phyloP scores from a whole-genome alignment of 495 filamentous ascomycete genomes.

The Penicillium maclennaniae region DNA sequence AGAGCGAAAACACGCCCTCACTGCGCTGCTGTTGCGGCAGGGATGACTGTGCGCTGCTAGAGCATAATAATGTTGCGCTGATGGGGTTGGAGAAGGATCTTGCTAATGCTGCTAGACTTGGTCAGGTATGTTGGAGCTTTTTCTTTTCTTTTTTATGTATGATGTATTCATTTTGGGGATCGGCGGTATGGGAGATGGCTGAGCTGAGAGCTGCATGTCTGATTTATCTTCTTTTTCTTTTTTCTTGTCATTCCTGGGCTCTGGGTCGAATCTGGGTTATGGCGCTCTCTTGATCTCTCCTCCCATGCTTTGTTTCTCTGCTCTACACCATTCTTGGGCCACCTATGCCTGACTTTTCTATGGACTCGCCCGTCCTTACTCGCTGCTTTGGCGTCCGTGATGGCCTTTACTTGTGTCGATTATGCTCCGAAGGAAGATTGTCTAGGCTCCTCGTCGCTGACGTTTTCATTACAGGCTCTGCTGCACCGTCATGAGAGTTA shows the following conservation, averaged over 20 bases:
- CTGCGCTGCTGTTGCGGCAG: constrained; percentile 80
- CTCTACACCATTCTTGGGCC: not conserved
- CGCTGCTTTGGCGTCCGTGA: constrained; percentile 38
- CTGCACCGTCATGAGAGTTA: constrained; percentile 89
- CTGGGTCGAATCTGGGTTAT: not conserved
- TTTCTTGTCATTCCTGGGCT: constrained; percentile 17
- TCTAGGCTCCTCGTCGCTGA: constrained; percentile 52
- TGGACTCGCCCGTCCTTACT: constrained; percentile 27
- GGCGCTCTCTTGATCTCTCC: not conserved
- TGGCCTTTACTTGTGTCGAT: constrained; percentile 26
- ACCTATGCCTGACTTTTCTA: not conserved
- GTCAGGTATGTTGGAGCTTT: constrained; percentile 63
- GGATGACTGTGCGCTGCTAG: constrained; percentile 71
- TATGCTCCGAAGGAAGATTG: constrained; percentile 15
- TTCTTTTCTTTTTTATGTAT: constrained; percentile 6
- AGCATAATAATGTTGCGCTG: constrained; percentile 72
- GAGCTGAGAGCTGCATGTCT: constrained; percentile 20
- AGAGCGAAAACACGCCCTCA: constrained; percentile 19
- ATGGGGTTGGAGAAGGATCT: constrained; percentile 83
- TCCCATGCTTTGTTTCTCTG: not conserved
- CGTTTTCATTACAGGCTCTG: constrained; percentile 77
- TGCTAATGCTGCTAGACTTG: constrained; percentile 75
- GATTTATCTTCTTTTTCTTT: constrained; percentile 25
- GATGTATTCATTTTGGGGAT: not conserved
- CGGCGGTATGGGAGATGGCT: constrained; percentile 1